Conservation (phyloP, 2,329 filamentous ascomycete genomes). For the Hypoxylon sp. region DNA sequence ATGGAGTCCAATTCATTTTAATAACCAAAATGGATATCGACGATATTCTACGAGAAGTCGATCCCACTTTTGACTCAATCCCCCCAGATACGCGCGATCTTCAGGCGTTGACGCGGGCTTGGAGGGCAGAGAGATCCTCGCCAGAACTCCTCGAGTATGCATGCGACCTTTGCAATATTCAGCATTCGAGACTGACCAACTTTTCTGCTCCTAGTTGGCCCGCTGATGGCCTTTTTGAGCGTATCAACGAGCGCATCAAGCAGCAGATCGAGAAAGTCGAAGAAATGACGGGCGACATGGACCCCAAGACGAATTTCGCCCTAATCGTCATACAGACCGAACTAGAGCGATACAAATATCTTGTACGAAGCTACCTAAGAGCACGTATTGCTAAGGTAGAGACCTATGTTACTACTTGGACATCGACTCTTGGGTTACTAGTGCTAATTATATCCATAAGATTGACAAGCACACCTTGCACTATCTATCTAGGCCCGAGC, state of each 20-base stretch:
- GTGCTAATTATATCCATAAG: slow-evolving; percentile 54
- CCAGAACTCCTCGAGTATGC: slow-evolving; percentile 87
- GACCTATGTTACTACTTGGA: slow-evolving; percentile 42
- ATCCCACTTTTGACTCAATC: slow-evolving; percentile 67
- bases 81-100: slow-evolving; percentile 78
- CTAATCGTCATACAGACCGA: slow-evolving; percentile 97
- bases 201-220: slow-evolving; percentile 66
- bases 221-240: slow-evolving; percentile 80
- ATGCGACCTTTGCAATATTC: slow-evolving; percentile 51
- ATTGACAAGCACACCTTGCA: slow-evolving; percentile 83
- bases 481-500: slow-evolving; percentile 70
- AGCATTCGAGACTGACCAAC: slow-evolving; percentile 22
- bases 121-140: slow-evolving; percentile 91
- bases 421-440: not conserved
- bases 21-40: slow-evolving; percentile 76
- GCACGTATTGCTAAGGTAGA: slow-evolving; percentile 87
- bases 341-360: slow-evolving; percentile 91
- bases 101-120: slow-evolving; percentile 88
- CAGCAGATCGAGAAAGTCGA: slow-evolving; percentile 78
- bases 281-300: slow-evolving; percentile 84
- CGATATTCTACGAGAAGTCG: slow-evolving; percentile 81
- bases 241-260: slow-evolving; percentile 79
- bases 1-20: not conserved
- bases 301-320: slow-evolving; percentile 90
- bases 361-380: slow-evolving; percentile 85